These are phyloP conservation scores for Austroboletus rostrupii DNA, from an alignment of 1,284 basidiomycete genomes.

Conservation along the genomic window DNA sequence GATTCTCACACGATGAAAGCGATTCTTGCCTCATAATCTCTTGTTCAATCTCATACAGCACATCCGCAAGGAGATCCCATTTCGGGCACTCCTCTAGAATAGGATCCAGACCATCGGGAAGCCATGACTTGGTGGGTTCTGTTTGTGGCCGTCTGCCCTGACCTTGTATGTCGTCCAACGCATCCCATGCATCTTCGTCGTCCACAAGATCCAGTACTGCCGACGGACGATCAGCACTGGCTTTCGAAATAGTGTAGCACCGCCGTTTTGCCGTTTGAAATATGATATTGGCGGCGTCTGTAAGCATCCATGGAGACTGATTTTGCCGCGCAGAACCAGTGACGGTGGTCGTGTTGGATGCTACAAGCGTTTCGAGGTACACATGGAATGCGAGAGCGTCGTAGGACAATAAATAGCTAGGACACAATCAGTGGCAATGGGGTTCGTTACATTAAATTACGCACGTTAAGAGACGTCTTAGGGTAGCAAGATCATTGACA, in stretches of 20 bases:
- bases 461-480: constrained; percentile 81
- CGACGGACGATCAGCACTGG: constrained; percentile 19
- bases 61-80: constrained; percentile 83
- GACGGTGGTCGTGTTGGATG: constrained; percentile 58
- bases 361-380: constrained; percentile 89
- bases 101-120: constrained; percentile 80
- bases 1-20: constrained; percentile 29
- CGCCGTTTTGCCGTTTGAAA: constrained; percentile 80
- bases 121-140: constrained; percentile 43
- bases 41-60: constrained; percentile 89
- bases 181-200: constrained; percentile 72
- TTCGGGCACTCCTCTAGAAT: constrained; percentile 94
- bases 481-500: constrained; percentile 82
- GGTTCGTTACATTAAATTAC: constrained; percentile 20
- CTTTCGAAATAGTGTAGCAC: constrained; percentile 61
- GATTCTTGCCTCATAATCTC: constrained; percentile 69
- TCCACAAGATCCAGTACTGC: constrained; percentile 37
- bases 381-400: constrained; percentile 89
- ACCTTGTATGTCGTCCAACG: constrained; percentile 60
- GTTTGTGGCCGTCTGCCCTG: constrained; percentile 15
- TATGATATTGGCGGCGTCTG: constrained; percentile 85
- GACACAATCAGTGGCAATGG: not conserved
- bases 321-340: constrained; percentile 56
- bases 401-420: constrained; percentile 78
- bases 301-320: constrained; percentile 83